A percentile compares a stretch with the other conserved stretches of the same genome.
Evolutionary conservation across 352 stramenopile species (phyloP).

Genomic region (Globisporangium irregulare): DNA sequence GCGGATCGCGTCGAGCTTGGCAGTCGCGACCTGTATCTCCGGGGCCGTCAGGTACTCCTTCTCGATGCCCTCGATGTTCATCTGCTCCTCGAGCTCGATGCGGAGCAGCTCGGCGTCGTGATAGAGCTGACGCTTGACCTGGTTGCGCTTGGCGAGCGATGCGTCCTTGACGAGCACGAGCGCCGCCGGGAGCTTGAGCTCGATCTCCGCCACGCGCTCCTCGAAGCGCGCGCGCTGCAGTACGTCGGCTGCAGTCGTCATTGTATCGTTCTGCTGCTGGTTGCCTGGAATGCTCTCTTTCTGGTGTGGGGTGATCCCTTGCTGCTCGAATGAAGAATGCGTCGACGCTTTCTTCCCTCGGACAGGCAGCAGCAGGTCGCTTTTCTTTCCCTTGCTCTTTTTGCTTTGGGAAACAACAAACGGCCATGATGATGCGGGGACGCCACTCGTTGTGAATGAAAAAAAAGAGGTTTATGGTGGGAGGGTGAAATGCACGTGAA

Average conservation of each 20-base stretch:
- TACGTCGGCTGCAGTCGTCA: conserved; percentile 45
- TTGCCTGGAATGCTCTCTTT: not conserved
- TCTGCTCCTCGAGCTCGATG: conserved; percentile 74
- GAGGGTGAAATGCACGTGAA: not conserved
- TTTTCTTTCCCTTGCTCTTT: not conserved
- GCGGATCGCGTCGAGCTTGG: conserved; percentile 59
- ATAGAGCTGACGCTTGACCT: conserved; percentile 64
- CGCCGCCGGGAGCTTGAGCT: conserved; percentile 41
- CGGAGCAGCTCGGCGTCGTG: conserved; percentile 68
- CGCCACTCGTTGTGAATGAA: not conserved
- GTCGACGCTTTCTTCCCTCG: not conserved
- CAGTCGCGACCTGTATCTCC: conserved; percentile 48
- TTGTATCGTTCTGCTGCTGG: conserved; percentile 3
- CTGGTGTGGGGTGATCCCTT: not conserved
- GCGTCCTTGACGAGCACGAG: conserved; percentile 33
- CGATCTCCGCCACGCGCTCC: conserved; percentile 51
- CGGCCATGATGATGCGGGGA: not conserved
- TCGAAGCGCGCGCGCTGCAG: conserved; percentile 54
- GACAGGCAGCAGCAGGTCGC: not conserved
- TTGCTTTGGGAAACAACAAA: not conserved
- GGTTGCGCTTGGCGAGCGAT: conserved; percentile 73
- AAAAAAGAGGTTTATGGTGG: not conserved
- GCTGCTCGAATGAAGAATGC: not conserved
- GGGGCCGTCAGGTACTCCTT: conserved; percentile 44
- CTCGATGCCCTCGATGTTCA: conserved; percentile 67